A percentile compares a stretch with the other conserved stretches of the same genome.
Conservation (phyloP, 805 yeast species). For the Cyberlindnera mycetangii region DNA sequence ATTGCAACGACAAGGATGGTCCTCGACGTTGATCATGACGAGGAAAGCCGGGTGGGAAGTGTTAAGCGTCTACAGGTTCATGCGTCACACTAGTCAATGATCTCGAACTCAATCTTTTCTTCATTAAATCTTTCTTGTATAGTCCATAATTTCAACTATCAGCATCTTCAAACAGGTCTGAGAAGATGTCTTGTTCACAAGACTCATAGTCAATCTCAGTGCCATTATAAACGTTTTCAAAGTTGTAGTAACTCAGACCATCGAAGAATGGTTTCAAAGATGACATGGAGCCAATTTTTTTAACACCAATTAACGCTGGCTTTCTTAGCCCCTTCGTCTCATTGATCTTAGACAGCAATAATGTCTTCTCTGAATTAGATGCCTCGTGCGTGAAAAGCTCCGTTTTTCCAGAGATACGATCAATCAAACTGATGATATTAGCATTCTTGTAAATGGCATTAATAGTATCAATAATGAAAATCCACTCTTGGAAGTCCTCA, state of each 20-base stretch:
- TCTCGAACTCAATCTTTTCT: too few species aligned
- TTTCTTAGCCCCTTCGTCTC: slow-evolving; percentile 29
- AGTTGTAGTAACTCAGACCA: slow-evolving; percentile 58
- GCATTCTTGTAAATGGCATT: slow-evolving; percentile 48
- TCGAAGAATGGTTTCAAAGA: slow-evolving; percentile 64
- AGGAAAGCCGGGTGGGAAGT: slow-evolving; percentile 98
- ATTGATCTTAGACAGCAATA: slow-evolving; percentile 18
- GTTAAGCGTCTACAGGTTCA: slow-evolving; percentile 67
- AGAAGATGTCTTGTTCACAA: slow-evolving; percentile 54
- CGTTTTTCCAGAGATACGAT: slow-evolving; percentile 19
- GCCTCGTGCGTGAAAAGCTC: slow-evolving; percentile 24
- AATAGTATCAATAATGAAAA: slow-evolving; percentile 69
- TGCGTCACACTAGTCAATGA: too few species aligned
- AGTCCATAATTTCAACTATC: background rate
- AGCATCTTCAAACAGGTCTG: slow-evolving; percentile 46
- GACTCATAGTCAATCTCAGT: slow-evolving; percentile 37
- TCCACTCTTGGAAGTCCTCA: slow-evolving; percentile 90
- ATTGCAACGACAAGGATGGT: slow-evolving; percentile 55
- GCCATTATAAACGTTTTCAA: slow-evolving; percentile 62
- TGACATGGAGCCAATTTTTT: slow-evolving; percentile 36
- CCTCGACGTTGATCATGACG: slow-evolving; percentile 46
- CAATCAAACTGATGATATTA: slow-evolving; percentile 28
- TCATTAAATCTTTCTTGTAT: too few species aligned
- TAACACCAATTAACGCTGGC: slow-evolving; percentile 38
- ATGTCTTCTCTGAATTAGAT: slow-evolving; percentile 19